Evolutionary conservation across 2,329 filamentous ascomycete species (phyloP), one percentile per base, ranked within the genome.

Genomic region (Penicillium verrucosum): DNA sequence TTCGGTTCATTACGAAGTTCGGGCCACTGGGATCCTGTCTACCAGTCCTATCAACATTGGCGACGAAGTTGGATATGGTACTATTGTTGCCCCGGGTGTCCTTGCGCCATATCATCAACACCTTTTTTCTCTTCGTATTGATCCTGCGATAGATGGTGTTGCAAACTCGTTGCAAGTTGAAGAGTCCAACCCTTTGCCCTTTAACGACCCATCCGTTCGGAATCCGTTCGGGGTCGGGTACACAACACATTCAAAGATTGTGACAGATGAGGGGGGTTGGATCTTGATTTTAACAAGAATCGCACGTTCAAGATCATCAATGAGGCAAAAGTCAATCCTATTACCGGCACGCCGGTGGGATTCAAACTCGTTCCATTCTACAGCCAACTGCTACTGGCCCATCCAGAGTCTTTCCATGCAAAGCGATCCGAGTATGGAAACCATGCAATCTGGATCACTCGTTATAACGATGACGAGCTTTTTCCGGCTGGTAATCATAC

Each of bases 281-380:
- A 83, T 63, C 59, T 68, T 1, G 68, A 73, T 51, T 65, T 73
- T 23, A 60, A 55, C 11, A 65, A 56, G 25, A 65, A 80, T 64
- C 78, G 82, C 29, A 74, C 73, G 5, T 85, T 84, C 77, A 84
- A 84, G 63, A 82, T 85, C 48, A 74, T 83, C 65, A 85, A 85
- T 61, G 75, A 80, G 9, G 63, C 70, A 3, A 67, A 77, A 5
- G 69, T 65, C 18, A 86, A 85, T 67, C 73, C 78, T 0, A 66
- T 84, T 54, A 84, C 82, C 27, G 74, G 75, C 6, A 76, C 77
- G 1, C 75, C 80, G 0, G 79, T 84, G 1, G 80, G 75, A 0
- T 85, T 82, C 68, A 85, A 83, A 60, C 74, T 85, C 45, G 69
- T 77, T 51, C 74, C 78, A 0, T 77, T 75, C 5, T 78, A 80